Evolutionary conservation across 2,329 filamentous ascomycete genomes (phyloP).

Genomic region (Trichoderma guizhouense): DNA sequence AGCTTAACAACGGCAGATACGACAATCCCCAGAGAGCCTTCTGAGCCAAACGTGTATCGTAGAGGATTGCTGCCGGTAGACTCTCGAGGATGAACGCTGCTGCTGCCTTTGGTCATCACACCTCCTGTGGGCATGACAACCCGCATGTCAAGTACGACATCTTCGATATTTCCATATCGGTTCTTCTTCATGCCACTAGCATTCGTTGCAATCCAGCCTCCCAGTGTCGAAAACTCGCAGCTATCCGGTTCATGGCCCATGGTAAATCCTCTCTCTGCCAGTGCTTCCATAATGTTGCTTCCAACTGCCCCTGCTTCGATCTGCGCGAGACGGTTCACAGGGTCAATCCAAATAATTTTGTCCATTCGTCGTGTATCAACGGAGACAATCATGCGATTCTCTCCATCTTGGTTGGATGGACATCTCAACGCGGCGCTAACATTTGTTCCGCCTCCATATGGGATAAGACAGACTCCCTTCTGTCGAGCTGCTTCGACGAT

Average conservation of each 20-base stretch:
- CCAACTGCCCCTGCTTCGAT: constrained; percentile 11
- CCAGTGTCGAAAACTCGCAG: constrained; percentile 9
- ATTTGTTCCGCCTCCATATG: not conserved
- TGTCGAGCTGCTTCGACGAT: not conserved
- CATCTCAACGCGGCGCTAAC: not conserved
- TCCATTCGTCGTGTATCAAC: not conserved
- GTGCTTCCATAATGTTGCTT: not conserved
- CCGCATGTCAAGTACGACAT: not conserved
- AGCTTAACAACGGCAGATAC: not conserved
- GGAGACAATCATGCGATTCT: not conserved
- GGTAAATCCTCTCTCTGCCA: constrained; percentile 2
- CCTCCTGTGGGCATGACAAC: not conserved
- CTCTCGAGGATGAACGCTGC: not conserved
- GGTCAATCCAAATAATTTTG: not conserved
- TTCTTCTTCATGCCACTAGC: constrained; percentile 13
- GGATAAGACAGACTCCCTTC: not conserved
- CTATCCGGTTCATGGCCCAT: constrained; percentile 8
- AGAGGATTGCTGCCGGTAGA: not conserved
- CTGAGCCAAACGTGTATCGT: constrained; percentile 1
- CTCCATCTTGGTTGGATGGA: not conserved
- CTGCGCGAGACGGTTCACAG: not conserved
- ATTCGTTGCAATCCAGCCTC: constrained; percentile 8
- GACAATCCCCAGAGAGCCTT: not conserved
- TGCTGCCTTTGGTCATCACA: not conserved
- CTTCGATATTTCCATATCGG: constrained; percentile 10